Evolutionary conservation across 2,329 filamentous ascomycete species (phyloP).

Genomic region (Fusarium xyrophilum): DNA sequence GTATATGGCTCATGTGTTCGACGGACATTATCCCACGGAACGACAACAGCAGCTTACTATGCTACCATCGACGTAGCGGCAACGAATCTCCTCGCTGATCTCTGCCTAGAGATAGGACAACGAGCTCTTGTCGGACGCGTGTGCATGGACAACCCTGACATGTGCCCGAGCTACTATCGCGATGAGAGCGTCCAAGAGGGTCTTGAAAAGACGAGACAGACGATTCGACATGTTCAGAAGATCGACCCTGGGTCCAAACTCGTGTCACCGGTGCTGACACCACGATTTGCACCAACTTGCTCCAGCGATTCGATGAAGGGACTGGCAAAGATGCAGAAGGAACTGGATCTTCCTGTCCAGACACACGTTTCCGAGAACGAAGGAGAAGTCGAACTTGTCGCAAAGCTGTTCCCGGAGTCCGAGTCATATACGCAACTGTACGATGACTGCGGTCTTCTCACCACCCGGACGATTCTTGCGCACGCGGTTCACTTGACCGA

Average conservation of each 20-base stretch:
- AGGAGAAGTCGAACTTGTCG: conserved; percentile 75
- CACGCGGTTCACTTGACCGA: conserved; percentile 80
- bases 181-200: conserved; percentile 71
- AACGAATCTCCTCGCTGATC: conserved; percentile 88
- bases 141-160: conserved; percentile 81
- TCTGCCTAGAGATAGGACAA: conserved; percentile 82
- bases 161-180: conserved; percentile 79
- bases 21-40: conserved; percentile 85
- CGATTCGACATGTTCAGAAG: conserved; percentile 68
- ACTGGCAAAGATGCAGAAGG: conserved; percentile 69
- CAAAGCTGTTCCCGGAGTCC: conserved; percentile 69
- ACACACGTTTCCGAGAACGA: conserved; percentile 90
- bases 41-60: conserved; percentile 93
- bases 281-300: conserved; percentile 70
- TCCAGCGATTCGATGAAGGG: conserved; percentile 64
- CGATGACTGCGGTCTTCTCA: conserved; percentile 74
- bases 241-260: conserved; percentile 72
- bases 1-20: conserved; percentile 82
- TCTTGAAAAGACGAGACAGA: conserved; percentile 61
- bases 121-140: conserved; percentile 89
- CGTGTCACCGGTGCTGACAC: conserved; percentile 82
- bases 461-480: conserved; percentile 77
- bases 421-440: conserved; percentile 79
- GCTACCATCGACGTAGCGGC: conserved; percentile 85
- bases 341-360: conserved; percentile 74